Base-by-base conservation (phyloP, 225 moss, liverwort and hornwort genomes). In the Bryoerythrophyllum caledonicum region DNA sequence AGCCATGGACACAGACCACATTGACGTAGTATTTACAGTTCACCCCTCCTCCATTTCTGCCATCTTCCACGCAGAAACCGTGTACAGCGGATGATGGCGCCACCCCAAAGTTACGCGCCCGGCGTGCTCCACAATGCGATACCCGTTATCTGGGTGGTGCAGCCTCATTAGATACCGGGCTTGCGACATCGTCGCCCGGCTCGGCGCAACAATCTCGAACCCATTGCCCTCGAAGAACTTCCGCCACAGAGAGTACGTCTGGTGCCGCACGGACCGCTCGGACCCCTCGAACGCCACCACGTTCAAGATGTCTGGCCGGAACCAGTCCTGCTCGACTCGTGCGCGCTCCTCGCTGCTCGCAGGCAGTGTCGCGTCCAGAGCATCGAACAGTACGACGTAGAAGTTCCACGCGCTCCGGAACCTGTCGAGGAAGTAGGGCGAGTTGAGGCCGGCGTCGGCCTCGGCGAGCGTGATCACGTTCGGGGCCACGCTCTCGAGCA, bases 391-490 rank as follows among this genome's bases (percentile, higher is more conserved):
- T 30, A 65, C 41, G 30, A 77, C 65, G 64, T 77, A 84, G 34
- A 69, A 70, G 10, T 61, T 19, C 46, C 80, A 62, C 20, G 84
- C 84, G 16, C 78, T 67, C 8, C 25, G 26, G 5, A 84, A 66
- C 6, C 80, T 41, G 34, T 77, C 80, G 2, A 84, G 62, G 30
- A 84, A 84, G 25, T 57, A 44, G 2, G 74, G 69, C n/a, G 74
- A 64, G 25, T 74, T 81, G 41, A 77, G 68, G 63, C 48, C 73
- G 5, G 74, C 80, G 35, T 84, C 84, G 11, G 72, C 27, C 60
- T 84, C 84, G 5, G 70, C 76, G 8, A 84, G 52, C 0, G 72
- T 77, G 8, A 84, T 62, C 25, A 84, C 80, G 70, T 74, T 81
- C 13, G 84, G 84, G 2, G 62, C 24, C 8, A 84, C 10, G 4